A percentile compares a stretch with the other conserved stretches of the same genome.
Conservation (phyloP, 2,329 filamentous ascomycete genomes). For the Helotiales sp. region DNA sequence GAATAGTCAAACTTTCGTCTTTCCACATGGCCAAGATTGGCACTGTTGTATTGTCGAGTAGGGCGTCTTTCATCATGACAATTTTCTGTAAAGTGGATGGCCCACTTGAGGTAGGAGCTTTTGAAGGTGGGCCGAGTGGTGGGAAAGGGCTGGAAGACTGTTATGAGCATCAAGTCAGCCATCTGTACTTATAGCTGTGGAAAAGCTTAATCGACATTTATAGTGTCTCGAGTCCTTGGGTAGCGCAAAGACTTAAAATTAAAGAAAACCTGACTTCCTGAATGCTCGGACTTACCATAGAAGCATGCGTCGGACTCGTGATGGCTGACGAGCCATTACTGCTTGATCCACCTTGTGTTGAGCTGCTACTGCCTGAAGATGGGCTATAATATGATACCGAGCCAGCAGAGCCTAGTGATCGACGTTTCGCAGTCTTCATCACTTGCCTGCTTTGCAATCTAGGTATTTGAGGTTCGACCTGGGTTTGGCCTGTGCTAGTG, state of each 20-base stretch:
- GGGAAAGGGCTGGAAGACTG: conserved; percentile 63
- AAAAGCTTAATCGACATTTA: too few species aligned
- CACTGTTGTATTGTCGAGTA: conserved; percentile 72
- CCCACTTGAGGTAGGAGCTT: conserved; percentile 52
- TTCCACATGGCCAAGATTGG: conserved; percentile 81
- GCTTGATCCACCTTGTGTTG: conserved; percentile 15
- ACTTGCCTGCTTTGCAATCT: conserved; percentile 23
- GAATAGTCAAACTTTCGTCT: conserved; percentile 71
- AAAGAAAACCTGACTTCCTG: too few species aligned
- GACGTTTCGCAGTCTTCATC: conserved; percentile 10
- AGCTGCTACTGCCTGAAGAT: conserved; percentile 29
- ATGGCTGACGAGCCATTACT: conserved; percentile 38
- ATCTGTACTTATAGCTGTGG: too few species aligned
- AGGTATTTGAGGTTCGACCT: conserved; percentile 31
- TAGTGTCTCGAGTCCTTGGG: too few species aligned
- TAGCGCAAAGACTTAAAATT: too few species aligned
- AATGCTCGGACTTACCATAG: too few species aligned
- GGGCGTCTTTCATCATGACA: conserved; percentile 72
- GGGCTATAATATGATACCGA: conserved; percentile 27
- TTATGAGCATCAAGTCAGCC: too few species aligned
- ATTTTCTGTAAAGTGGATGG: conserved; percentile 73
- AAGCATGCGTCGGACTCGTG: conserved; percentile 52
- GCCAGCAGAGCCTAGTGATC: conserved; percentile 6
- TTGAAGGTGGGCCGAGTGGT: conserved; percentile 64
- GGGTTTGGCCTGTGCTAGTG: conserved; percentile 54